Base-by-base conservation (phyloP, 2,329 filamentous ascomycete genomes). In the Epichloe uncinata region DNA sequence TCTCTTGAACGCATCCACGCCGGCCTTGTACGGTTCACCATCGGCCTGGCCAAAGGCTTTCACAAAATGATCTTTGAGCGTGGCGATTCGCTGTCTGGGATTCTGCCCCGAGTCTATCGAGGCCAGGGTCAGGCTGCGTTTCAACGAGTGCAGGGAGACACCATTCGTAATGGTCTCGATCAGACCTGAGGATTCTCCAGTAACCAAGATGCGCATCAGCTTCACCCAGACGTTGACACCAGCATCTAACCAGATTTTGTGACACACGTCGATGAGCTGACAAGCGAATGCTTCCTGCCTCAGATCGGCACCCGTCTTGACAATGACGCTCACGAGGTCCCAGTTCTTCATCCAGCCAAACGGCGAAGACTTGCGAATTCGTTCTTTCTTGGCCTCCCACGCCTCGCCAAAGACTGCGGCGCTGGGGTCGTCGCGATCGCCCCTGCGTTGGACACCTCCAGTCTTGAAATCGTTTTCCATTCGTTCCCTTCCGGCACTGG, bases 391-490 rank as follows among this genome's bases (percentile, higher is more conserved):
- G 50, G 82, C 77, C 57, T 84, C 80, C 87, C 87, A 93, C 18
- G 87, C 87, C 66, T 93, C 87, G 52, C 87, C 87, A 65, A 93
- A 91, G 5, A 87, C 87, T 9, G 87, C 87, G 36, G 87, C 87
- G 59, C 85, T 90, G 41, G 87, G 87, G 61, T 93, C 87, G 60
- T 93, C 87, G 37, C 87, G 81, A 63, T 93, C 87, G 35, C 85
- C 85, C 61, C 86, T 85, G 48, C 85, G 79, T 61, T 86, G 84
- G 13, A 93, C 81, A 49, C 87, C 87, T 55, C 85, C 87, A 13
- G 87, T 93, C 70, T 89, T 91, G 65, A 88, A 78, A 62, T 93
- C 87, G 61, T 93, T 93, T 63, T 93, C 87, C 87, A 93, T 93
- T 51, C 87, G 78, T 50, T 86, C 87, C 48, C 84, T 81, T 51